phyloP scores from a whole-genome alignment of 1,284 basidiomycete species.

The Malassezia furfur region DNA sequence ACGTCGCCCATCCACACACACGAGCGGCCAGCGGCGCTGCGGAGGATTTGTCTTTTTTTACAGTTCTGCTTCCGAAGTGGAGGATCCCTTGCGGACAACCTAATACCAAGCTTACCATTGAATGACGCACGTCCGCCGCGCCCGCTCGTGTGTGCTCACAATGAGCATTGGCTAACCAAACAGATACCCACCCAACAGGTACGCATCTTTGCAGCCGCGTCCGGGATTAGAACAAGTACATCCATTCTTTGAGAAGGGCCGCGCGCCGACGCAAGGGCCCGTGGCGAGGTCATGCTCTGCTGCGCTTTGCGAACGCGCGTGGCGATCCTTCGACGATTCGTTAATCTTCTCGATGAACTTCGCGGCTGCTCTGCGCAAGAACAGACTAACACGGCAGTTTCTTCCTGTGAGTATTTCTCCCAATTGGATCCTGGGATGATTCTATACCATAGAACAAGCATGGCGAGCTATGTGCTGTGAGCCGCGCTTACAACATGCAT shows the following conservation, averaged over 20 bases:
- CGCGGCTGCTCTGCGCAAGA: neutral
- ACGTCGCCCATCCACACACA: neutral
- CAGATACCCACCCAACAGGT: neutral
- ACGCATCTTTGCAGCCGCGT: constrained; percentile 10
- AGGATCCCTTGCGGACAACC: constrained; percentile 13
- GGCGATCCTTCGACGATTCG: constrained; percentile 8
- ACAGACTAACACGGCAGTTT: neutral
- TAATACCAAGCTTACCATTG: constrained; percentile 20
- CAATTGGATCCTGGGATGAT: constrained; percentile 9
- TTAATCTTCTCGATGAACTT: constrained; percentile 19
- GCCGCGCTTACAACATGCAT: constrained; percentile 20
- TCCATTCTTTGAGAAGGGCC: constrained; percentile 20
- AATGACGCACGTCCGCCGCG: constrained; percentile 11
- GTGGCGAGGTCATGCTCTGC: constrained; percentile 12
- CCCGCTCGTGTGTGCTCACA: too few relatives aligned
- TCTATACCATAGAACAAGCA: constrained; percentile 19
- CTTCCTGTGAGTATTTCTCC: neutral
- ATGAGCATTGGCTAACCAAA: neutral
- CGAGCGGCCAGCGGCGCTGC: neutral
- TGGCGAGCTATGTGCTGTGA: constrained; percentile 14
- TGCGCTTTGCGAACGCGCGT: constrained; percentile 7
- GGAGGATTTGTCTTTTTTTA: constrained; percentile 15
- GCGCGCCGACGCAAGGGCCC: neutral
- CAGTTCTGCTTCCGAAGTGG: constrained; percentile 21
- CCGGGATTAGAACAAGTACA: constrained; percentile 21